phyloP scores from a whole-genome alignment of 2,329 filamentous ascomycete genomes.

The Dothideomycetidae sp. region DNA sequence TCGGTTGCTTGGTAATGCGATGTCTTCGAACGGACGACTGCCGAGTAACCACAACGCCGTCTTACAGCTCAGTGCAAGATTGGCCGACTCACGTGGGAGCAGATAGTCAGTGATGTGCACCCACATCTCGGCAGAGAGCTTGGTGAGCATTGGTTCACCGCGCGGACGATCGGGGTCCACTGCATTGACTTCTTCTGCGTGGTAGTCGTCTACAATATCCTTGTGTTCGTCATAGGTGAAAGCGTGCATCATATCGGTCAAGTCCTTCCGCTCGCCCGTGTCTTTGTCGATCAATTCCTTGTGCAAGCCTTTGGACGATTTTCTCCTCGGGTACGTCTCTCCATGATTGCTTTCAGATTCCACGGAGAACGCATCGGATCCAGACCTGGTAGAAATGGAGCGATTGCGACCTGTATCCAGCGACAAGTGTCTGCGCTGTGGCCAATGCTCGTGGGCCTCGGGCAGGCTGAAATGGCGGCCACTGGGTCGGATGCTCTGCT shows the following conservation, averaged over 20 bases:
- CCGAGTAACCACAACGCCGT: constrained; percentile 32
- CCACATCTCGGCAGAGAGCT: constrained; percentile 35
- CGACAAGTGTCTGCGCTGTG: too few relatives aligned
- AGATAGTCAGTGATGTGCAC: constrained; percentile 28
- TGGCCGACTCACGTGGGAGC: constrained; percentile 33
- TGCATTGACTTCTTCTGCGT: constrained; percentile 7
- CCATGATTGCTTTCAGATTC: too few relatives aligned
- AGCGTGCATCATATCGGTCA: constrained; percentile 26
- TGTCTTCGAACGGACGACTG: constrained; percentile 24
- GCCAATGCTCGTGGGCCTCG: too few relatives aligned
- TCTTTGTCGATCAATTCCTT: constrained; percentile 11
- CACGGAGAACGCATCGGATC: too few relatives aligned
- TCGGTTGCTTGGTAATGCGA: constrained; percentile 31
- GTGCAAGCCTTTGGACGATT: too few relatives aligned
- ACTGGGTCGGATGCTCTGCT: too few relatives aligned
- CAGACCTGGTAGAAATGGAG: too few relatives aligned
- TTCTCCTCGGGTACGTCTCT: too few relatives aligned
- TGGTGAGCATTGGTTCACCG: constrained; percentile 30
- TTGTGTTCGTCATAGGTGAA: constrained; percentile 24
- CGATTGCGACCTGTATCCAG: too few relatives aligned
- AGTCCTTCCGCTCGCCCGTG: constrained; percentile 17
- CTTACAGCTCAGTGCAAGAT: constrained; percentile 36
- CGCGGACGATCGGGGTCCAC: constrained; percentile 10
- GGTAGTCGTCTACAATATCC: constrained; percentile 21
- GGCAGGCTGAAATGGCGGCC: too few relatives aligned